Conservation (phyloP, 345 rosid species). For the sweet orange (Citrus sinensis) region DNA sequence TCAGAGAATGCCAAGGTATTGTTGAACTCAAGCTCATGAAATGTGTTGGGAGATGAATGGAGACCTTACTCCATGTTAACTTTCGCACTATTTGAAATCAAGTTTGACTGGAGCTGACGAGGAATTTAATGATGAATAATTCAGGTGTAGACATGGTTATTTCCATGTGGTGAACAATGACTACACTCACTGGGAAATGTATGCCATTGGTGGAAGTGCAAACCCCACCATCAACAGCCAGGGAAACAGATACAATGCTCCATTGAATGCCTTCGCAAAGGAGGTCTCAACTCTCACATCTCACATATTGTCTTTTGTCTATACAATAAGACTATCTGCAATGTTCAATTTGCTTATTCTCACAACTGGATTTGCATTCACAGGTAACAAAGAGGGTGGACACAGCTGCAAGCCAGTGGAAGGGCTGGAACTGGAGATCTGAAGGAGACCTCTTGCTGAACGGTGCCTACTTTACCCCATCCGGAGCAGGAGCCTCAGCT, state of each 20-base stretch:
- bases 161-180: constrained; percentile 97
- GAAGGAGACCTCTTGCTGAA: constrained; percentile 83
- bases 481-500: constrained; percentile 78
- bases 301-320: background rate
- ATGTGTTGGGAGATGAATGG: background rate
- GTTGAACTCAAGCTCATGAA: background rate
- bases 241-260: constrained; percentile 90
- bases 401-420: constrained; percentile 51
- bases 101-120: background rate
- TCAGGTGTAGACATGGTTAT: constrained; percentile 92
- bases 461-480: constrained; percentile 86
- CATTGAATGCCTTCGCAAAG: constrained; percentile 68
- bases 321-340: too few species aligned
- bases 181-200: constrained; percentile 99
- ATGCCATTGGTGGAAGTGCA: constrained; percentile 97
- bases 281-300: constrained; percentile 36
- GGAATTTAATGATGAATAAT: constrained; percentile 9
- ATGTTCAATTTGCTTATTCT: background rate
- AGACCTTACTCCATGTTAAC: background rate
- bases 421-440: constrained; percentile 88
- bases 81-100: background rate
- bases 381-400: constrained; percentile 95
- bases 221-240: constrained; percentile 92
- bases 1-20: constrained; percentile 96
- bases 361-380: constrained; percentile 5